Evolutionary conservation across 169 alveolate species (phyloP).

Genomic region (Plasmodium malariae): DNA sequence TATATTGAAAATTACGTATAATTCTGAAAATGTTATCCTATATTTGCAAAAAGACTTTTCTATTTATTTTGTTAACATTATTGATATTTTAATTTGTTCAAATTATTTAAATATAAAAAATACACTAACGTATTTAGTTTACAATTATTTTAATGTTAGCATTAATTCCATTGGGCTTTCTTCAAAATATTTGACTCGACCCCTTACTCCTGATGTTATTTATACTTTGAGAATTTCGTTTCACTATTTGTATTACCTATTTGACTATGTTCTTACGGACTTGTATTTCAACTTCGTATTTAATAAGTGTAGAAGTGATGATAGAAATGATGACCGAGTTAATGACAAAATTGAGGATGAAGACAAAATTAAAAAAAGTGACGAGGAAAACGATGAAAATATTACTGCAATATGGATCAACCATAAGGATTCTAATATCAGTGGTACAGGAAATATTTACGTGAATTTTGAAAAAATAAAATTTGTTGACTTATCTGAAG

Average conservation of each 20-base stretch:
- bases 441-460: slow-evolving; percentile 7
- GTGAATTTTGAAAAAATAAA: slow-evolving; percentile 45
- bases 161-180: slow-evolving; percentile 89
- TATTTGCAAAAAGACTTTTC: slow-evolving; percentile 98
- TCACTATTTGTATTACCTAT: slow-evolving; percentile 91
- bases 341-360: neutral
- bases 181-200: slow-evolving; percentile 94
- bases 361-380: neutral
- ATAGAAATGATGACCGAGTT: neutral
- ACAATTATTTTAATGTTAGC: slow-evolving; percentile 87
- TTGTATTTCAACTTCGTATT: slow-evolving; percentile 51
- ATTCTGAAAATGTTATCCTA: slow-evolving; percentile 92
- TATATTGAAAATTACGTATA: slow-evolving; percentile 95
- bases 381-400: neutral
- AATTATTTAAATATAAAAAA: slow-evolving; percentile 87
- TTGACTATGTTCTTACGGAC: slow-evolving; percentile 88
- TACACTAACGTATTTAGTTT: slow-evolving; percentile 87
- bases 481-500: slow-evolving; percentile 24
- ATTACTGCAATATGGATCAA: neutral
- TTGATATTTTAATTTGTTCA: slow-evolving; percentile 96
- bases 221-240: slow-evolving; percentile 92
- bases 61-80: slow-evolving; percentile 94
- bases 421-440: neutral
- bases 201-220: slow-evolving; percentile 89
- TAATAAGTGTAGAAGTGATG: neutral